Conservation (phyloP, 139 green algal species). For the Closterium sp. region DNA sequence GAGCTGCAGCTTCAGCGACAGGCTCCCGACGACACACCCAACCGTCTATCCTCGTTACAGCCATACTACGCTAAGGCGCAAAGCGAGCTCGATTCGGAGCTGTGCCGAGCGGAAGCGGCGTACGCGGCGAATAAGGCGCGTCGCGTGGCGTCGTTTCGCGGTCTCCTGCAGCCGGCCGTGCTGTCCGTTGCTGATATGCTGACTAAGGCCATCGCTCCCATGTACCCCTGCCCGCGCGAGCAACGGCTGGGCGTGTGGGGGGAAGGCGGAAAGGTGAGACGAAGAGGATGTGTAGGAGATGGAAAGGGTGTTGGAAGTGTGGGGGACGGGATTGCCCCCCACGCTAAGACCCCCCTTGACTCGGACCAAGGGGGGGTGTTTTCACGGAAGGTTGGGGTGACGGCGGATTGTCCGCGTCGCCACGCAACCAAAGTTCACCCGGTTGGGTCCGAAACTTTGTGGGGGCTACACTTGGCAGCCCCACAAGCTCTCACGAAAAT, state of each 20-base stretch:
- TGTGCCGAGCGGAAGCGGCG: neutral
- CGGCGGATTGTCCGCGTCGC: too few relatives aligned
- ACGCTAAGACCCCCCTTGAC: too few relatives aligned
- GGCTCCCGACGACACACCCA: neutral
- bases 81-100: neutral
- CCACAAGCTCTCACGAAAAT: too few relatives aligned
- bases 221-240: conserved; percentile 24
- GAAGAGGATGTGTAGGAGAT: neutral
- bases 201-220: neutral
- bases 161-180: neutral
- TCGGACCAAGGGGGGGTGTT: too few relatives aligned
- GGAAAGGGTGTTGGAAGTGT: too few relatives aligned
- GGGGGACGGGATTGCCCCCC: too few relatives aligned
- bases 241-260: conserved; percentile 24
- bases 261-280: conserved; percentile 21
- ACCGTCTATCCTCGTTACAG: neutral
- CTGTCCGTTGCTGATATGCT: neutral
- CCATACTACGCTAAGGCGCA: neutral
- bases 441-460: too few relatives aligned
- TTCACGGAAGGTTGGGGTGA: too few relatives aligned
- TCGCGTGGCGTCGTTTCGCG: neutral
- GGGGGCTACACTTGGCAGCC: too few relatives aligned
- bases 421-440: too few relatives aligned
- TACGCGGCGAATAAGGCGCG: neutral
- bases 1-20: neutral